A percentile compares a stretch with the other conserved stretches of the same genome.
phyloP scores from a whole-genome alignment of 805 yeast genomes.

The Pichia deserticola region DNA sequence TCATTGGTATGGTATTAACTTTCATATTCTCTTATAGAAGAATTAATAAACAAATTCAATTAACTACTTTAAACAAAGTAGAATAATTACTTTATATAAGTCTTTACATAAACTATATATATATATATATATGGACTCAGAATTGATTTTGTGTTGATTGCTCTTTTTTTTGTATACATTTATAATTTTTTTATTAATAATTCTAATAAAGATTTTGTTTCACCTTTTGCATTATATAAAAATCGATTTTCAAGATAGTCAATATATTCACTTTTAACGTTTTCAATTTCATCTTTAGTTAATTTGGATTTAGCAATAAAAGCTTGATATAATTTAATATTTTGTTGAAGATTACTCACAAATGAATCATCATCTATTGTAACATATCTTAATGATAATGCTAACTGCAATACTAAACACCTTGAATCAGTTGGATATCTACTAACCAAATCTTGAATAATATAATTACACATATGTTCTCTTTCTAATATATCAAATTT shows the following conservation, averaged over 20 bases:
- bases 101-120: neutral
- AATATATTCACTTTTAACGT: constrained; percentile 29
- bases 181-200: constrained; percentile 21
- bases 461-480: constrained; percentile 56
- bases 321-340: constrained; percentile 66
- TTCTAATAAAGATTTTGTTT: constrained; percentile 16
- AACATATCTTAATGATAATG: constrained; percentile 57
- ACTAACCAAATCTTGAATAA: constrained; percentile 45
- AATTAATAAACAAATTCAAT: constrained; percentile 18
- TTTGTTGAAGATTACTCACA: constrained; percentile 54
- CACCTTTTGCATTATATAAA: constrained; percentile 16
- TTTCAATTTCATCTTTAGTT: constrained; percentile 24
- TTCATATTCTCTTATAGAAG: constrained; percentile 19
- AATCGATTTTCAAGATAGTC: constrained; percentile 25
- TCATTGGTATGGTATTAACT: constrained; percentile 21
- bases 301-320: constrained; percentile 33
- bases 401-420: constrained; percentile 44
- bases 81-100: constrained; percentile 12
- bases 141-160: too few species aligned
- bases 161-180: neutral
- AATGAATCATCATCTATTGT: constrained; percentile 33
- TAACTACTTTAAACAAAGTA: constrained; percentile 19
- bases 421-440: constrained; percentile 34
- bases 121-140: neutral
- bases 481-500: constrained; percentile 64